Conservation (phyloP, 495 filamentous ascomycete genomes). For the Xylaria cubensis region DNA sequence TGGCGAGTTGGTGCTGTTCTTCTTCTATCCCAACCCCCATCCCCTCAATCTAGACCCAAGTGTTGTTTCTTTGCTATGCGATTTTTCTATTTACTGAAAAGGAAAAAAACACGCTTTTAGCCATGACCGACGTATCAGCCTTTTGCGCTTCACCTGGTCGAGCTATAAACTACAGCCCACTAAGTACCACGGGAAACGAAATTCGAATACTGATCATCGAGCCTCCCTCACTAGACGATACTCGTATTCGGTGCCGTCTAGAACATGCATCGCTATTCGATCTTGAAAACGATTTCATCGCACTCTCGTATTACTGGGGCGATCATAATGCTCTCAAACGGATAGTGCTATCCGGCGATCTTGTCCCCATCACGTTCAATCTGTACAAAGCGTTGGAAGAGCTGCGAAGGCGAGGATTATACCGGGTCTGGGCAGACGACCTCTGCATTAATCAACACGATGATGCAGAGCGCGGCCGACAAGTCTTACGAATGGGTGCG, state of each 20-base stretch:
- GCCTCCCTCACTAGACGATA: neutral
- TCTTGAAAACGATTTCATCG: conserved; percentile 19
- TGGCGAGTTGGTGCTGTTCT: neutral
- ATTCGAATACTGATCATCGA: conserved; percentile 23
- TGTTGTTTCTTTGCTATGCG: neutral
- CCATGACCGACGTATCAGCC: conserved; percentile 15
- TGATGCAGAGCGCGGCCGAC: conserved; percentile 29
- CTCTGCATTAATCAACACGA: conserved; percentile 35
- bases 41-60: neutral
- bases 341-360: conserved; percentile 5
- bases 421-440: conserved; percentile 30
- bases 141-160: conserved; percentile 12
- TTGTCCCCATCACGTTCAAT: conserved; percentile 11
- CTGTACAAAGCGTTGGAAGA: conserved; percentile 21
- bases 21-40: conserved; percentile 6
- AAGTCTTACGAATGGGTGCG: conserved; percentile 26
- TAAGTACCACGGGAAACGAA: conserved; percentile 17
- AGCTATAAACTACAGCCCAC: conserved; percentile 10
- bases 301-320: conserved; percentile 26
- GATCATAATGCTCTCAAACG: conserved; percentile 8
- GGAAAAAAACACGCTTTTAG: neutral
- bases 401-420: conserved; percentile 9
- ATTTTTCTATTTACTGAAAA: neutral
- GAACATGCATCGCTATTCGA: conserved; percentile 19
- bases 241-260: conserved; percentile 9